A percentile compares a stretch with the other conserved stretches of the same genome.
phyloP scores from a whole-genome alignment of 768 basidiomycete species.

The Termitomyces titanicus region DNA sequence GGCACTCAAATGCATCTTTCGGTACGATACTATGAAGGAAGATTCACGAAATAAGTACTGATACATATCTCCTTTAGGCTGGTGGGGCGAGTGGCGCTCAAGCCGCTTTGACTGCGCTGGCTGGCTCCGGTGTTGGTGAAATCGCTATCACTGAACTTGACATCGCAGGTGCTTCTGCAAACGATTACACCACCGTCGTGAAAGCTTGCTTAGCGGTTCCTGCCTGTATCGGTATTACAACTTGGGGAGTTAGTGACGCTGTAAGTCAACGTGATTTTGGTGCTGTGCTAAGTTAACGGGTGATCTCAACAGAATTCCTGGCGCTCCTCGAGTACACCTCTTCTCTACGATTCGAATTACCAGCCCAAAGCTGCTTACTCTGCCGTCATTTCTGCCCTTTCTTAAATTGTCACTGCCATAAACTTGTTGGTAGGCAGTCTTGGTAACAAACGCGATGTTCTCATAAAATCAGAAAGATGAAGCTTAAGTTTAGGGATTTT shows the following conservation, averaged over 20 bases:
- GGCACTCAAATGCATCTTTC: constrained; percentile 47
- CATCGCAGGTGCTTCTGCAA: constrained; percentile 33
- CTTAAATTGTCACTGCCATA: not conserved
- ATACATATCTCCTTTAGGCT: constrained; percentile 21
- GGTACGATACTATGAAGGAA: constrained; percentile 11
- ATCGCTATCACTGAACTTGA: constrained; percentile 49
- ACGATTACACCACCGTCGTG: constrained; percentile 16
- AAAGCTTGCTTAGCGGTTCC: constrained; percentile 43
- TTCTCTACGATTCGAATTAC: constrained; percentile 25
- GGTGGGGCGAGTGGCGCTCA: constrained; percentile 37
- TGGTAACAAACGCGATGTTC: no score
- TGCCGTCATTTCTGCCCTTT: constrained; percentile 19
- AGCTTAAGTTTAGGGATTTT: no score
- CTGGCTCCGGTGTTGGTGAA: constrained; percentile 36
- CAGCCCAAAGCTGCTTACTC: constrained; percentile 25
- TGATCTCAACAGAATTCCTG: constrained; percentile 22
- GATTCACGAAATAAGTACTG: not conserved
- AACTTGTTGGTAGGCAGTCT: not conserved
- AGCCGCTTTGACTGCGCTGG: constrained; percentile 39
- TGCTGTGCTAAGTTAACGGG: not conserved
- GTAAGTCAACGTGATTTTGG: constrained; percentile 20
- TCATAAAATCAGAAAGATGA: no score
- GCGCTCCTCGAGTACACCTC: constrained; percentile 21
- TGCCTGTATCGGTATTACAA: constrained; percentile 43
- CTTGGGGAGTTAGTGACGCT: constrained; percentile 46